Conservation (phyloP, 2,329 filamentous ascomycete species). For the Pyrenochaeta sp. region DNA sequence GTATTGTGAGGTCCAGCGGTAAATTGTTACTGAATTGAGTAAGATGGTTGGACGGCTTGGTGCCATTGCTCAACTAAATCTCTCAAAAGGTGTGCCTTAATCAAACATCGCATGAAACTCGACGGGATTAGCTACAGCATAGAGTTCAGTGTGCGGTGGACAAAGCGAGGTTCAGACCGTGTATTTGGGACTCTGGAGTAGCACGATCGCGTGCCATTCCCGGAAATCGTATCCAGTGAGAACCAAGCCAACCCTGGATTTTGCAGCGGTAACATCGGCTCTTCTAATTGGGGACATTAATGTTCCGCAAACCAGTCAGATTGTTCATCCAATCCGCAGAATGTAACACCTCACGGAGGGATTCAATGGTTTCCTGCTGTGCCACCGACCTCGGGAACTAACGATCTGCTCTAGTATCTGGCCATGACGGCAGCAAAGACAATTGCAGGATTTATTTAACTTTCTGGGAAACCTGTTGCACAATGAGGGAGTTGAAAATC, state of each 20-base stretch:
- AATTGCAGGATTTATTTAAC: too few species aligned
- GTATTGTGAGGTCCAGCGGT: constrained; percentile 11
- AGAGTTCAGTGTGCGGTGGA: too few species aligned
- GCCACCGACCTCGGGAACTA: constrained; percentile 2
- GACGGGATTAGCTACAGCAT: too few species aligned
- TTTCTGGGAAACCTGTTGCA: too few species aligned
- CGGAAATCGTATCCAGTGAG: constrained; percentile 8
- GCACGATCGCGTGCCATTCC: constrained; percentile 26
- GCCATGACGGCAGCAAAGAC: too few species aligned
- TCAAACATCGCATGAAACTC: too few species aligned
- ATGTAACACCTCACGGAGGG: neutral
- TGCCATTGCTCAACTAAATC: too few species aligned
- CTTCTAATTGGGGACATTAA: neutral
- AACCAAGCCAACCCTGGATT: constrained; percentile 4
- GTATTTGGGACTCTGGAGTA: constrained; percentile 7
- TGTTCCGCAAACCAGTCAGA: neutral
- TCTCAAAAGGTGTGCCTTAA: too few species aligned
- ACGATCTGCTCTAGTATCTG: too few species aligned
- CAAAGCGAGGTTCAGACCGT: constrained; percentile 14
- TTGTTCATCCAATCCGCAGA: constrained; percentile 8
- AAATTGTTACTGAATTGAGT: constrained; percentile 12
- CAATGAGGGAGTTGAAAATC: too few species aligned
- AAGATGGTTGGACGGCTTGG: neutral
- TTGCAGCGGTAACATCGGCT: constrained; percentile 6
- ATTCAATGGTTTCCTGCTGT: constrained; percentile 5